These are phyloP conservation scores for Pichia californica DNA, from an alignment of 805 yeast genomes.

Conservation along the genomic window DNA sequence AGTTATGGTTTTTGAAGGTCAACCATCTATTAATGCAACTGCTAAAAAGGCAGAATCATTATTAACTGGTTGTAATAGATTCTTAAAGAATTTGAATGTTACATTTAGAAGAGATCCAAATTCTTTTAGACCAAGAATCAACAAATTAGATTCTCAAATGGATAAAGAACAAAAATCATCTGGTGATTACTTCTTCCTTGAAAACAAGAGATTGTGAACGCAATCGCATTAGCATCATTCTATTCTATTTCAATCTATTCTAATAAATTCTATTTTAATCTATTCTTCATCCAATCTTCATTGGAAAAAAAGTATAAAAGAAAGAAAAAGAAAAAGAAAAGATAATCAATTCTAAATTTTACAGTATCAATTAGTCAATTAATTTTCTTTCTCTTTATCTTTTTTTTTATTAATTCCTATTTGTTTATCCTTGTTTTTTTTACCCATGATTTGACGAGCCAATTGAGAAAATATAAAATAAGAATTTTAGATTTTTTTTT, in stretches of 20 bases:
- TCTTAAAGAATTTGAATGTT: slow-evolving; percentile 93
- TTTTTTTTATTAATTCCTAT: too few species aligned
- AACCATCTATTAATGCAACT: slow-evolving; percentile 76
- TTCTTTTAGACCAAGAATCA: slow-evolving; percentile 97
- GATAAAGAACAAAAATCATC: slow-evolving; percentile 92
- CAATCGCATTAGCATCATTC: background rate
- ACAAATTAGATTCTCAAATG: slow-evolving; percentile 96
- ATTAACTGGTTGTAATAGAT: slow-evolving; percentile 94
- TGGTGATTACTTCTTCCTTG: slow-evolving; percentile 96
- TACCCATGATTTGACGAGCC: too few species aligned
- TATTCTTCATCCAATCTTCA: background rate
- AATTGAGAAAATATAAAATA: too few species aligned
- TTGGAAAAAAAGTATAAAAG: background rate
- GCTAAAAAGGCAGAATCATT: slow-evolving; percentile 91
- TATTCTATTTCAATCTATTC: slow-evolving; percentile 1
- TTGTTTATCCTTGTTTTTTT: too few species aligned
- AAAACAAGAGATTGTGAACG: slow-evolving; percentile 40
- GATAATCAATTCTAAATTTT: too few species aligned
- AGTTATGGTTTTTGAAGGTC: slow-evolving; percentile 97
- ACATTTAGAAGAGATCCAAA: slow-evolving; percentile 99
- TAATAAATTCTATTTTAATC: background rate
- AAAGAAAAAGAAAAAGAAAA: background rate
- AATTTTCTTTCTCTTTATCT: too few species aligned
- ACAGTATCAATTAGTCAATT: too few species aligned
- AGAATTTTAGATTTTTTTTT: too few species aligned